These are phyloP conservation scores for Collariella sp. DNA, from an alignment of 495 filamentous ascomycete species.

Conservation along the genomic window DNA sequence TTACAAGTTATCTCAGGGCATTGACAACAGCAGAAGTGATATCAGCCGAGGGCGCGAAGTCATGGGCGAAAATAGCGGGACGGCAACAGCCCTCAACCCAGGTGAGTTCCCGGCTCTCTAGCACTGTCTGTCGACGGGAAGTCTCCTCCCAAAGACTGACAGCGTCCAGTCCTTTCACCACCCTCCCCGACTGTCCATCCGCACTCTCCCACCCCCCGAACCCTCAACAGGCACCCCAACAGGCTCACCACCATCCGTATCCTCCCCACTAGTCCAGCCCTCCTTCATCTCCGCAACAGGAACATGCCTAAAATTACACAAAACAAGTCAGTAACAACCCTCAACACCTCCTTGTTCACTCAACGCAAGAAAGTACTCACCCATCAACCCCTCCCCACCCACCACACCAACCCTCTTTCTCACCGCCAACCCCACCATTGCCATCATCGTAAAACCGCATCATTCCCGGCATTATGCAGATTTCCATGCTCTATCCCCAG, in stretches of 20 bases:
- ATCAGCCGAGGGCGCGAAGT: too few species aligned
- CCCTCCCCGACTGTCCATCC: neutral
- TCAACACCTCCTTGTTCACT: neutral
- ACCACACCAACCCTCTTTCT: conserved; percentile 18
- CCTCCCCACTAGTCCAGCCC: conserved; percentile 25
- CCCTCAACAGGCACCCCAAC: neutral
- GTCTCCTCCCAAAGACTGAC: too few species aligned
- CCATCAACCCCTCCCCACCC: conserved; percentile 7
- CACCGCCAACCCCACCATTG: conserved; percentile 60
- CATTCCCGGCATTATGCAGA: conserved; percentile 91
- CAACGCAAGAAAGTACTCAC: neutral
- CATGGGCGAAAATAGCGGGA: too few species aligned
- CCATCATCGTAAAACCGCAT: conserved; percentile 75
- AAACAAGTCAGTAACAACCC: neutral
- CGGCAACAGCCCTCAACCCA: too few species aligned
- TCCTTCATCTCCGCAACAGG: conserved; percentile 14
- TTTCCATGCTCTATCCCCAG: conserved; percentile 53
- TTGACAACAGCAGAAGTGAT: too few species aligned
- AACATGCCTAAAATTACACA: conserved; percentile 5
- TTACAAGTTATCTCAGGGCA: too few species aligned
- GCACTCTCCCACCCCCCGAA: neutral
- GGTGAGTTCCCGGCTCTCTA: too few species aligned
- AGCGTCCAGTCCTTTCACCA: too few species aligned
- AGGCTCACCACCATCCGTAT: conserved; percentile 24
- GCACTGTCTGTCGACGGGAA: too few species aligned